Conservation (phyloP, 1,284 basidiomycete genomes). For the Trametes sp. region DNA sequence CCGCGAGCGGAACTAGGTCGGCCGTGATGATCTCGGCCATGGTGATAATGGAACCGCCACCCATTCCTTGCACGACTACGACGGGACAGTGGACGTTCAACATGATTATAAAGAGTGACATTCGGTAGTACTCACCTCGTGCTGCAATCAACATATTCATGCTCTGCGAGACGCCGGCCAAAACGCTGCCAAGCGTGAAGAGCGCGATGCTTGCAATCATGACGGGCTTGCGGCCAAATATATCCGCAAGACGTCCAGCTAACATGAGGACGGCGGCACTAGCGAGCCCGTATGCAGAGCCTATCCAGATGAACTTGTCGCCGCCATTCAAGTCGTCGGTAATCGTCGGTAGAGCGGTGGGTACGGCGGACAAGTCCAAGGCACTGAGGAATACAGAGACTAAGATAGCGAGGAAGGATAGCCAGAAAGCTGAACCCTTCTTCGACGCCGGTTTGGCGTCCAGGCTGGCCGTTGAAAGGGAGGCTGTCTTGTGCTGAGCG, state of each 20-base stretch:
- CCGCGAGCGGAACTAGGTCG: constrained; percentile 47
- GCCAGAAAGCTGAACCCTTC: constrained; percentile 35
- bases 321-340: constrained; percentile 35
- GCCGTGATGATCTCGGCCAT: constrained; percentile 46
- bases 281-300: constrained; percentile 36
- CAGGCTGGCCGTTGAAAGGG: not conserved
- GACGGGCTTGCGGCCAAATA: constrained; percentile 38
- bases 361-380: constrained; percentile 36
- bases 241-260: constrained; percentile 36
- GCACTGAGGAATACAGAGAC: constrained; percentile 36
- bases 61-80: constrained; percentile 47
- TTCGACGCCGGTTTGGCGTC: not conserved
- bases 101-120: not conserved
- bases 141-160: constrained; percentile 54
- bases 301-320: constrained; percentile 39
- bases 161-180: constrained; percentile 51
- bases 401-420: constrained; percentile 33
- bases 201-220: constrained; percentile 33
- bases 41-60: constrained; percentile 47
- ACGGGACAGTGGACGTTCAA: not conserved
- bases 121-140: constrained; percentile 16
- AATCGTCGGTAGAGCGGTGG: constrained; percentile 40
- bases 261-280: constrained; percentile 38
- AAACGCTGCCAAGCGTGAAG: constrained; percentile 39
- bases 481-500: not conserved